Base-by-base conservation (phyloP, 73 alveolate genomes). In the Paramecium biaurelia region DNA sequence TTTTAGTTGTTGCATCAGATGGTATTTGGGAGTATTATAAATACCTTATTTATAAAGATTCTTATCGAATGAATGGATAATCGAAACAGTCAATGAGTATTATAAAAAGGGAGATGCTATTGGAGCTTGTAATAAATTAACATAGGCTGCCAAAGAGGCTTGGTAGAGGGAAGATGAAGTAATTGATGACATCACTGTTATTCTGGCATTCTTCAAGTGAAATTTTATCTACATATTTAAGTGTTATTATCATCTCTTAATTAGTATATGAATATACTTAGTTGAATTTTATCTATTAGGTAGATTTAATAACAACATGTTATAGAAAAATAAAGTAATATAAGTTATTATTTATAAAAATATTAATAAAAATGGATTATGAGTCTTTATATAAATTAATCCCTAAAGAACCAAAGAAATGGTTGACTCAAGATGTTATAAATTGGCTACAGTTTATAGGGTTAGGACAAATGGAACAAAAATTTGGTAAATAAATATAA, bases 151-250 rank as follows among this genome's bases (percentile, higher is more conserved):
- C 1, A 89, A 82, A 23, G 95, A 95, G 59, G 82, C 92, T 41
- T 98, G 99, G 99, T 87, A 95, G 42, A 70, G 85, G 68, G 98
- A 97, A 87, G 99, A 97, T 41, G 95, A 95, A 56, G 97, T 95
- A 23, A 95, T 97, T 21, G 99, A 98, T 87, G 99, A 98, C 76
- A 98, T 98, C 23, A 98, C 99, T 21, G 95, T 97, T 23, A 85
- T 98, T 14, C 93, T 94, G 2, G 95, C 93, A 57, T 96, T 96
- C 95, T 85, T 95, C 32, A 82, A 89, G 47, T 67, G 84, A 67
- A n/a, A 30, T 18, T 53, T 53, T 53, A 53, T 53, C 68, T 53
- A 53, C 68, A 53, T 53, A 45, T 45, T n/a, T 53, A 53, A 53
- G 68, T 18, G 68, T 18, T 5, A 53, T 53, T 4, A 53, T n/a